Evolutionary conservation across 2,329 filamentous ascomycete genomes (phyloP), one percentile per base, ranked within the genome.

Genomic region (Aspergillus niger): DNA sequence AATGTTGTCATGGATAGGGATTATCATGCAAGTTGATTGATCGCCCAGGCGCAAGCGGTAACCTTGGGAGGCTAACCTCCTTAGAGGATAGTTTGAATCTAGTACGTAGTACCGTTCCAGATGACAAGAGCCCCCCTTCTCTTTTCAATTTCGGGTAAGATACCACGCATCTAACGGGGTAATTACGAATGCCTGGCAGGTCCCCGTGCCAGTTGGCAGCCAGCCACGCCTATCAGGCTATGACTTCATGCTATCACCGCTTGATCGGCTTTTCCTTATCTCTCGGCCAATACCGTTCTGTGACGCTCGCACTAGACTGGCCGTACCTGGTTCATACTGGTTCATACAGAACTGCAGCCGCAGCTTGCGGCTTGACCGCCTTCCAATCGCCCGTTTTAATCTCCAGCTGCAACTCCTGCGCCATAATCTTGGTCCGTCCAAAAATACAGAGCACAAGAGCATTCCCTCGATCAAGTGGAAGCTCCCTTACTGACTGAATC

Each of bases 21-120:
- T 59, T 59, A 39, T 44, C 50, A 59, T 48, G 51, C 26, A 59
- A 44, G 57, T 54, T 59, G 57, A 59, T 58, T 58, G 38, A 53
- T 52, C 48, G 47, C 55, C 48, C 24, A 50, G 32, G 32, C 47
- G 56, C 47, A 52, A 50, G 47, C 47, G 49, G 48, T 39, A 52
- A 28, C 36, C 24, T 36, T 32, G 20, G 43, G 47, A 8, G 8
- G 17, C 53, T 36, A 55, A n/a, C 39, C 53, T 24, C 2, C 5
- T 20, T 55, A 11, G 6, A 17, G 22, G 13, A 22, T 55, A 55
- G 52, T 10, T 3, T 36, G 32, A 36, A 36, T 36, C 13, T 36
- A 36, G 8, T 39, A 20, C 20, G 20, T 20, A 17, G 38, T 44
- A 20, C 41, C 26, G 26, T 55, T 44, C 52, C 22, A 43, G 5